Evolutionary conservation across 2,329 filamentous ascomycete genomes (phyloP).

Genomic region (Ascochyta fabae): DNA sequence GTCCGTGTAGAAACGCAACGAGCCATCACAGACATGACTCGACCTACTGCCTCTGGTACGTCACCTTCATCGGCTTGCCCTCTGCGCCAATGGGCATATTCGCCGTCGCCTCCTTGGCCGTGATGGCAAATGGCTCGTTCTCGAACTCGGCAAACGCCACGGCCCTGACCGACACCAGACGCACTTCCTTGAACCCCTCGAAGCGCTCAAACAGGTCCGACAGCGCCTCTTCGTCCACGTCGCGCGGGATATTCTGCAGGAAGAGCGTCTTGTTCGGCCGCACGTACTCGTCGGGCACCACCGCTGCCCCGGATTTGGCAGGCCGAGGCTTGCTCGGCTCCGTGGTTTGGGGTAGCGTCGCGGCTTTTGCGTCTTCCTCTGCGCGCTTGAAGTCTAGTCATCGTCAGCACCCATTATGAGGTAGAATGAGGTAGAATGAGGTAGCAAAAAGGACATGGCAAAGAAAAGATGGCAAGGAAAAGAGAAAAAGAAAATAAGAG

Average conservation of each 20-base stretch:
- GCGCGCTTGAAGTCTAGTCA: conserved; percentile 76
- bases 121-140: conserved; percentile 84
- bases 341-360: conserved; percentile 69
- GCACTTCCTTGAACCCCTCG: conserved; percentile 92
- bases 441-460: no score
- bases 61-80: conserved; percentile 85
- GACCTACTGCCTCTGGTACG: conserved; percentile 84
- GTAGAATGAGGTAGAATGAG: no score
- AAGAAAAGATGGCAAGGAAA: no score
- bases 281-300: conserved; percentile 96
- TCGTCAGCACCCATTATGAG: conserved; percentile 12
- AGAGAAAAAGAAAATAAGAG: no score
- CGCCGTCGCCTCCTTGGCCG: conserved; percentile 90
- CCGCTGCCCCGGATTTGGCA: conserved; percentile 71
- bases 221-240: conserved; percentile 81
- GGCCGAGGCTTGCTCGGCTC: conserved; percentile 59
- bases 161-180: conserved; percentile 83
- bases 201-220: conserved; percentile 84
- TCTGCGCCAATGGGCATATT: conserved; percentile 80
- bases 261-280: conserved; percentile 98
- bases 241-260: conserved; percentile 88
- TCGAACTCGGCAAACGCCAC: conserved; percentile 99
- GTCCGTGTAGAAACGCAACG: neutral
- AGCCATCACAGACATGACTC: conserved; percentile 37
- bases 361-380: conserved; percentile 76